These are phyloP conservation scores for Mycena floridula DNA, from an alignment of 768 basidiomycete species.

Conservation along the genomic window DNA sequence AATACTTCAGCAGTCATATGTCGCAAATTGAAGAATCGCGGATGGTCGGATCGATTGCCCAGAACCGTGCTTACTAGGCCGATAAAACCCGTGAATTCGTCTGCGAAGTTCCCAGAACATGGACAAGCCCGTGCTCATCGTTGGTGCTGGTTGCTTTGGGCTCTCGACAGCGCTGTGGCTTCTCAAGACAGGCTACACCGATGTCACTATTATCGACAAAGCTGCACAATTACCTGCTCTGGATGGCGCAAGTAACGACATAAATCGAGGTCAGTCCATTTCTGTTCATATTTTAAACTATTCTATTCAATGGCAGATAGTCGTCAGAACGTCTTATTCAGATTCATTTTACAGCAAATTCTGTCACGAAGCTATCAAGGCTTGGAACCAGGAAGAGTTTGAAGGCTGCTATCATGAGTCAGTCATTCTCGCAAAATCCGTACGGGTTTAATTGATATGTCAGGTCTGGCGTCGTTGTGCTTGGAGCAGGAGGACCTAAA, in stretches of 20 bases:
- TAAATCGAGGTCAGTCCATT: slow-evolving; percentile 37
- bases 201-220: slow-evolving; percentile 75
- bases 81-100: too few relatives aligned
- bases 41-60: too few relatives aligned
- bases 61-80: too few relatives aligned
- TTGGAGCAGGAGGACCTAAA: slow-evolving; percentile 31
- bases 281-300: not conserved
- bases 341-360: slow-evolving; percentile 66
- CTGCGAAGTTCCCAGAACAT: too few relatives aligned
- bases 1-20: too few relatives aligned
- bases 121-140: slow-evolving; percentile 65
- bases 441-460: not conserved
- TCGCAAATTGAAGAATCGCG: too few relatives aligned
- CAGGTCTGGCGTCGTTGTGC: slow-evolving; percentile 66
- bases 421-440: slow-evolving; percentile 16
- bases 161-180: slow-evolving; percentile 82
- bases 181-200: slow-evolving; percentile 56
- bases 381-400: slow-evolving; percentile 67
- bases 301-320: slow-evolving; percentile 35
- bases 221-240: slow-evolving; percentile 65
- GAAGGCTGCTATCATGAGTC: slow-evolving; percentile 80
- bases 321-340: slow-evolving; percentile 69
- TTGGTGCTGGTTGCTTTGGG: slow-evolving; percentile 85
- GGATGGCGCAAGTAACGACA: slow-evolving; percentile 68
- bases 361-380: slow-evolving; percentile 67